Evolutionary conservation across 768 basidiomycete species (phyloP).

Genomic region (Phylloporus sp.): DNA sequence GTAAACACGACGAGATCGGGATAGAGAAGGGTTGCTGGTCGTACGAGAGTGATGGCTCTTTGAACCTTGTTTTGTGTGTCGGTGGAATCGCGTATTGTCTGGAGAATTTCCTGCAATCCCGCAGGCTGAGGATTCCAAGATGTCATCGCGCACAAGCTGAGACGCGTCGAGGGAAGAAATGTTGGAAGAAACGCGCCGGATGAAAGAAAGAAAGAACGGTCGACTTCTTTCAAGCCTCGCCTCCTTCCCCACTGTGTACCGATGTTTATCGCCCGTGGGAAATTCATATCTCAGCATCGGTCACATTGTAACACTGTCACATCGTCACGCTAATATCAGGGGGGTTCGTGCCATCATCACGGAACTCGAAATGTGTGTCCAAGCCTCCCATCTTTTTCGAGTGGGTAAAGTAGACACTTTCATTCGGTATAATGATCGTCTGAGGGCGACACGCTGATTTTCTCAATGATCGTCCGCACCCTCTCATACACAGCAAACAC

Average conservation of each 20-base stretch:
- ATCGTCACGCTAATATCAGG: too few relatives aligned
- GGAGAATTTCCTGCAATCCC: constrained; percentile 87
- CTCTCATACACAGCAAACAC: constrained; percentile 97
- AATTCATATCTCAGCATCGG: constrained; percentile 31
- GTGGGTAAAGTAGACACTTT: too few relatives aligned
- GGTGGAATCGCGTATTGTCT: constrained; percentile 88
- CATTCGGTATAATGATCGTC: constrained; percentile 72
- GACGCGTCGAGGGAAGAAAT: constrained; percentile 26
- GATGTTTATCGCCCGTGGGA: constrained; percentile 34
- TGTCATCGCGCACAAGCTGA: constrained; percentile 45
- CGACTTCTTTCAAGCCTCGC: constrained; percentile 10
- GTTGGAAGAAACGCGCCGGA: constrained; percentile 27
- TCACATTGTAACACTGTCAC: constrained; percentile 26
- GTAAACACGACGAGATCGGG: constrained; percentile 20
- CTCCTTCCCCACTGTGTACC: constrained; percentile 27
- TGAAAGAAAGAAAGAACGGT: constrained; percentile 21
- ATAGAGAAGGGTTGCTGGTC: constrained; percentile 21
- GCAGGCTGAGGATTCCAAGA: constrained; percentile 80
- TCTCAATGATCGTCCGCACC: constrained; percentile 72
- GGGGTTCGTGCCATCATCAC: too few relatives aligned
- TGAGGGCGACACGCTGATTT: constrained; percentile 46
- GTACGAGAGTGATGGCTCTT: constrained; percentile 76
- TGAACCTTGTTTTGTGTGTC: constrained; percentile 71
- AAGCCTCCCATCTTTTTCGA: too few relatives aligned
- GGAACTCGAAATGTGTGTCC: too few relatives aligned